Evolutionary conservation across 176 grass and related monocot species (phyloP).

Genomic region (Pontederia paniculata): DNA sequence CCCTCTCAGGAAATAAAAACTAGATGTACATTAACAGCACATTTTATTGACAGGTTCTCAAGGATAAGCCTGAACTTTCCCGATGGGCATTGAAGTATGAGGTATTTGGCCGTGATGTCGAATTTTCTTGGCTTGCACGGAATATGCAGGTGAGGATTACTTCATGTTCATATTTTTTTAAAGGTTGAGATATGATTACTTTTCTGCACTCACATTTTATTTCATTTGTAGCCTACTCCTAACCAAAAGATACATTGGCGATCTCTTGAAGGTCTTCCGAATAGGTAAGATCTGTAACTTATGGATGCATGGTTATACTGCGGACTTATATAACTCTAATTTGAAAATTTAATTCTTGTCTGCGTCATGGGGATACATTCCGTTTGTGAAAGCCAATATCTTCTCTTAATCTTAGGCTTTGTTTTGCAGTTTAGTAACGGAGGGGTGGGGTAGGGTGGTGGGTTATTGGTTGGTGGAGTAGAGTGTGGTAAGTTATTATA

Average conservation of each 20-base stretch:
- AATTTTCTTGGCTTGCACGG: slow-evolving; percentile 94
- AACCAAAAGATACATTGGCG: slow-evolving; percentile 99
- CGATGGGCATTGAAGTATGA: slow-evolving; percentile 80
- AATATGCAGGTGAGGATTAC: slow-evolving; percentile 43
- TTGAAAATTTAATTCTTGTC: too few relatives aligned
- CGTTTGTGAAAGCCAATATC: too few relatives aligned
- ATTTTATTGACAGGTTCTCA: slow-evolving; percentile 42
- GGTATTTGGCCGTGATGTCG: slow-evolving; percentile 59
- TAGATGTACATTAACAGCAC: background rate
- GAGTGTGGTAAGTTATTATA: too few relatives aligned
- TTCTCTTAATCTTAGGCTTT: too few relatives aligned
- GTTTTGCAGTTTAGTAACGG: too few relatives aligned
- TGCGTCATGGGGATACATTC: too few relatives aligned
- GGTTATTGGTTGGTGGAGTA: too few relatives aligned
- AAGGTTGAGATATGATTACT: background rate
- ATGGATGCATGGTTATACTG: too few relatives aligned
- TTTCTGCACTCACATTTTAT: slow-evolving; percentile 10
- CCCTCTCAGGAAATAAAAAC: too few relatives aligned
- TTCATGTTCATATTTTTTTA: background rate
- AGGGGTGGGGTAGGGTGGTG: too few relatives aligned
- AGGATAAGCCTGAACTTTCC: slow-evolving; percentile 87
- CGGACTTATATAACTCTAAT: too few relatives aligned
- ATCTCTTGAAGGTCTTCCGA: slow-evolving; percentile 90
- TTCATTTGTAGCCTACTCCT: slow-evolving; percentile 58
- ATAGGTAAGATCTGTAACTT: slow-evolving; percentile 35